Evolutionary conservation across 2,329 filamentous ascomycete species (phyloP).

Genomic region (Diaporthe australafricana): DNA sequence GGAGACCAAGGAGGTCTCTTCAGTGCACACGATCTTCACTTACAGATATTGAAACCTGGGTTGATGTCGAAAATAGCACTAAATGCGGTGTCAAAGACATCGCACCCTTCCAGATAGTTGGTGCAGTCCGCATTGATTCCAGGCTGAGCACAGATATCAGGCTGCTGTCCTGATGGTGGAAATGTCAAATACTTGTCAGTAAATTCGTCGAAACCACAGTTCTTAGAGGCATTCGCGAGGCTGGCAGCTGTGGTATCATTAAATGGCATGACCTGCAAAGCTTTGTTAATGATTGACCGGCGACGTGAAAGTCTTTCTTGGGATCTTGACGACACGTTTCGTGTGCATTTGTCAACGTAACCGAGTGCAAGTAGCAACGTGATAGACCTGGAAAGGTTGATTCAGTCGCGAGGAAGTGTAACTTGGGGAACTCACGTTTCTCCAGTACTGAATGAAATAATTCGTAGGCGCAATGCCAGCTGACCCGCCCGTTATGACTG

Average conservation of each 20-base stretch:
- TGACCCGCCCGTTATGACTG: constrained; percentile 64
- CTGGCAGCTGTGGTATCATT: constrained; percentile 64
- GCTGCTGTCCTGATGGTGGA: constrained; percentile 71
- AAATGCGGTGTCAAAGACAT: constrained; percentile 64
- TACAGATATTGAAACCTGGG: constrained; percentile 70
- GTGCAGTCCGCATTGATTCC: constrained; percentile 51
- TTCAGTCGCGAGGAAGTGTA: background rate
- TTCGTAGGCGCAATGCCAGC: constrained; percentile 57
- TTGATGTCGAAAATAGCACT: constrained; percentile 67
- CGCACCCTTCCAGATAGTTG: constrained; percentile 59
- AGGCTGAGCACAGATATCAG: constrained; percentile 50
- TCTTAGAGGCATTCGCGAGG: constrained; percentile 60
- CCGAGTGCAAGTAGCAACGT: rapidly evolving
- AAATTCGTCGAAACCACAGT: constrained; percentile 71
- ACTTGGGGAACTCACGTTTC: constrained; percentile 2
- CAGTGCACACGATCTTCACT: background rate
- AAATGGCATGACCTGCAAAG: constrained; percentile 62
- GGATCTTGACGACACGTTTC: background rate
- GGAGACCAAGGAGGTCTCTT: background rate
- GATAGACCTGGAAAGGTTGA: background rate
- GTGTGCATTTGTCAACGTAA: background rate
- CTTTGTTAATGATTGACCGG: background rate
- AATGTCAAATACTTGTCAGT: constrained; percentile 70
- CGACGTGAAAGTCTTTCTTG: background rate
- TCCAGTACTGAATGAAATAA: constrained; percentile 69